Conservation (phyloP, 495 filamentous ascomycete genomes). For the Hypoxylon intermedium region DNA sequence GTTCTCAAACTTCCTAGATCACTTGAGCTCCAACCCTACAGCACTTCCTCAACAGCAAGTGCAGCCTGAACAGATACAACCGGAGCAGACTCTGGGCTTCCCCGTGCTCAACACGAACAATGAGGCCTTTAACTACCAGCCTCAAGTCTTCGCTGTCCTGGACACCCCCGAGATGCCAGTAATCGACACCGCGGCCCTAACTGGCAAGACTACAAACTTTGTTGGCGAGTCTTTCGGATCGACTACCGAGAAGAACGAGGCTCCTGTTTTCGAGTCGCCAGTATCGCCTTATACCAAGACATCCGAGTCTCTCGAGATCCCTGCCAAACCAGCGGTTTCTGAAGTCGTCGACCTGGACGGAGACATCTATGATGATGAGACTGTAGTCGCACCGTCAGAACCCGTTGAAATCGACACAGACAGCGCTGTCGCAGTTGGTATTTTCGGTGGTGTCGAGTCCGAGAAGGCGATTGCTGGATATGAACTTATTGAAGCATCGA, state of each 20-base stretch:
- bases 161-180: constrained; percentile 75
- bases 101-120: constrained; percentile 62
- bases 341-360: constrained; percentile 30
- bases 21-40: constrained; percentile 64
- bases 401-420: constrained; percentile 45
- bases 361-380: constrained; percentile 53
- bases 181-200: constrained; percentile 66
- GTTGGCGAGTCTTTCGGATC: constrained; percentile 49
- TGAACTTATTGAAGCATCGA: constrained; percentile 62
- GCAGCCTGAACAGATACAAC: constrained; percentile 47
- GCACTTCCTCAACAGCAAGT: constrained; percentile 42
- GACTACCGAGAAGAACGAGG: constrained; percentile 60
- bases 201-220: constrained; percentile 68
- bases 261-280: constrained; percentile 54
- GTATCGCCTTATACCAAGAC: constrained; percentile 41
- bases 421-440: constrained; percentile 43
- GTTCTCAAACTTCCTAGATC: constrained; percentile 81
- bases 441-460: constrained; percentile 62
- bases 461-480: constrained; percentile 65
- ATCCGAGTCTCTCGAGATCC: constrained; percentile 40
- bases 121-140: constrained; percentile 68
- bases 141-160: constrained; percentile 80
- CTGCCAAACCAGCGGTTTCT: constrained; percentile 59
- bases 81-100: constrained; percentile 71
- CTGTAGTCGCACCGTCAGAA: constrained; percentile 36